Conservation (phyloP, 371 early-diverging fungal genomes). For the Mortierella sp. region DNA sequence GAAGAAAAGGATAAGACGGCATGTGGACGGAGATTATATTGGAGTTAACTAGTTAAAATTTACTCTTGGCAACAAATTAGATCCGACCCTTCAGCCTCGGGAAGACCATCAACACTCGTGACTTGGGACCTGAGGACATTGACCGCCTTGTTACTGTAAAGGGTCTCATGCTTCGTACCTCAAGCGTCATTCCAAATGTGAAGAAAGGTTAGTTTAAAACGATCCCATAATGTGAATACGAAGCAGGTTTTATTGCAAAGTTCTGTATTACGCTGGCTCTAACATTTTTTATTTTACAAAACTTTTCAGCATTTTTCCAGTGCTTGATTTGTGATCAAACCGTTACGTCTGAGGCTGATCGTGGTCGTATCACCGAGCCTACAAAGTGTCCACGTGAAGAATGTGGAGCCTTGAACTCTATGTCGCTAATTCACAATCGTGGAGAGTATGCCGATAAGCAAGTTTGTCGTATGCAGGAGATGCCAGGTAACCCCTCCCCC, state of each 20-base stretch:
- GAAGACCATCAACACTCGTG: conserved; percentile 89
- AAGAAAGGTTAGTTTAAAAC: conserved; percentile 74
- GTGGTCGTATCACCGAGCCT: conserved; percentile 96
- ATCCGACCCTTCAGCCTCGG: conserved; percentile 95
- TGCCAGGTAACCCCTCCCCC: no score
- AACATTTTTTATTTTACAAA: background rate
- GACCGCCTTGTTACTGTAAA: conserved; percentile 97
- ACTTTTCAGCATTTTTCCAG: conserved; percentile 85
- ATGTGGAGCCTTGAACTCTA: conserved; percentile 85
- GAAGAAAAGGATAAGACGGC: background rate
- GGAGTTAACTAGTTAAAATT: background rate
- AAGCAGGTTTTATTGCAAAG: no score
- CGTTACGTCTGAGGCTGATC: conserved; percentile 87
- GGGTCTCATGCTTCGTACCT: conserved; percentile 96
- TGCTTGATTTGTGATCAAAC: conserved; percentile 91
- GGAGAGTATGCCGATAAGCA: conserved; percentile 98
- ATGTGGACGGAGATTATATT: no score
- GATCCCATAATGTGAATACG: no score
- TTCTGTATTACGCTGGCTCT: no score
- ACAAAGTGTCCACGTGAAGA: conserved; percentile 86
- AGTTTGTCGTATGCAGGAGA: conserved; percentile 97
- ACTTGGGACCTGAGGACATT: conserved; percentile 97
- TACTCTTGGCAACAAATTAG: conserved; percentile 55
- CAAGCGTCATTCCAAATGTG: conserved; percentile 97
- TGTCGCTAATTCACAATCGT: conserved; percentile 94